Conservation (phyloP, 2,329 filamentous ascomycete species). For the Microdochium trichocladiopsis region DNA sequence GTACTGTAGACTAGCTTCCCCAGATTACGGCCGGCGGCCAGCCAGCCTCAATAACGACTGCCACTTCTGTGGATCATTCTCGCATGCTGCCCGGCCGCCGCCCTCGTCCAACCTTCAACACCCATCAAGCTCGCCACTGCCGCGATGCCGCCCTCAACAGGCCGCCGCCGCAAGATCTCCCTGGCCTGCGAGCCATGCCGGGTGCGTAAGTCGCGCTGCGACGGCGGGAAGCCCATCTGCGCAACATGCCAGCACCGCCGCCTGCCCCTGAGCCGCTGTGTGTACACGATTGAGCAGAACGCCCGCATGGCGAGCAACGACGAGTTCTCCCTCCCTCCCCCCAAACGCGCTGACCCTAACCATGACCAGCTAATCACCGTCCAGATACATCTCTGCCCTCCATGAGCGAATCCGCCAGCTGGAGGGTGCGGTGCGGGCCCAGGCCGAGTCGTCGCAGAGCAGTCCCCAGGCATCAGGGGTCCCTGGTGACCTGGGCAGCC, state of each 20-base stretch:
- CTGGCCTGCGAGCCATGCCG: too few relatives aligned
- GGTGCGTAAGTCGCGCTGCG: too few relatives aligned
- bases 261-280: too few relatives aligned
- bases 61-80: neutral
- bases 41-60: neutral
- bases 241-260: too few relatives aligned
- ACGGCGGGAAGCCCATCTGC: too few relatives aligned
- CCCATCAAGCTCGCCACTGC: too few relatives aligned
- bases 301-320: neutral
- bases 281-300: too few relatives aligned
- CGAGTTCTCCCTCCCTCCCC: neutral
- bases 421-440: slow-evolving; percentile 5
- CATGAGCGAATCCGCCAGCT: slow-evolving; percentile 19
- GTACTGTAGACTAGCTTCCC: neutral
- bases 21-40: too few relatives aligned
- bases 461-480: neutral
- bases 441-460: neutral
- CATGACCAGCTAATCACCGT: slow-evolving; percentile 20
- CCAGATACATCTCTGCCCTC: slow-evolving; percentile 11
- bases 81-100: neutral
- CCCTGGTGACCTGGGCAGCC: neutral
- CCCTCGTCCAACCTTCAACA: too few relatives aligned
- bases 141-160: too few relatives aligned
- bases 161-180: too few relatives aligned
- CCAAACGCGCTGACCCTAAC: slow-evolving; percentile 24